Percentiles rank a stretch among this genome's conserved stretches.
phyloP scores from a whole-genome alignment of 768 basidiomycete species.

The Thelephora ganbajun region DNA sequence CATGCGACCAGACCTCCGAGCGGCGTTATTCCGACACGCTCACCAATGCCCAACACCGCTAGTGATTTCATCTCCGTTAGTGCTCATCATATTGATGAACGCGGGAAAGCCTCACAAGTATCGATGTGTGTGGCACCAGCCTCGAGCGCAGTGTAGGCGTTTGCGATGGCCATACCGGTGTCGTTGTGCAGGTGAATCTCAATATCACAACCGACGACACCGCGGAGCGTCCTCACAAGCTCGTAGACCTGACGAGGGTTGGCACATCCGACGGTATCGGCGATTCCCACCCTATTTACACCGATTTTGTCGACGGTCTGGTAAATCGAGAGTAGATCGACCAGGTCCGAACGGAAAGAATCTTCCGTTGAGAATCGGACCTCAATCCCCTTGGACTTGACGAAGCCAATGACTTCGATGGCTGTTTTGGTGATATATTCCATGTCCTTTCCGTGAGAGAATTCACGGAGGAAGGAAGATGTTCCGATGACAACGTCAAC shows the following conservation, averaged over 20 bases:
- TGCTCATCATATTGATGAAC: slow-evolving; percentile 2
- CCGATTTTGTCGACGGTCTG: slow-evolving; percentile 99
- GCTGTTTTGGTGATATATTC: slow-evolving; percentile 98
- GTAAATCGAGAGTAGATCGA: slow-evolving; percentile 97
- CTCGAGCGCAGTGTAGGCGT: slow-evolving; percentile 95
- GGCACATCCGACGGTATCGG: slow-evolving; percentile 97
- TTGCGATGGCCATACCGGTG: slow-evolving; percentile 97
- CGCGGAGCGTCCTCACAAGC: slow-evolving; percentile 87
- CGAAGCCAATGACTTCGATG: slow-evolving; percentile 96
- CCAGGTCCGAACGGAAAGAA: slow-evolving; percentile 98
- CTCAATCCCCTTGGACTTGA: slow-evolving; percentile 99
- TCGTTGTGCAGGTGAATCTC: slow-evolving; percentile 98
- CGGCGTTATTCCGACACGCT: slow-evolving; percentile 97
- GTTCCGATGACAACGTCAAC: slow-evolving; percentile 99
- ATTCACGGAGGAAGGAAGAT: slow-evolving; percentile 96
- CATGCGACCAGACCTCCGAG: slow-evolving; percentile 95
- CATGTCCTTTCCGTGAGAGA: slow-evolving; percentile 99
- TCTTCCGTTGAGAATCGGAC: slow-evolving; percentile 99
- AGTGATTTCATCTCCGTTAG: slow-evolving; percentile 4
- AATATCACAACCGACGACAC: slow-evolving; percentile 95
- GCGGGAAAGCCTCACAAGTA: slow-evolving; percentile 47
- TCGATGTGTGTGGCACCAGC: slow-evolving; percentile 99
- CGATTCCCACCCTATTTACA: slow-evolving; percentile 96
- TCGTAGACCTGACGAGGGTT: slow-evolving; percentile 99
- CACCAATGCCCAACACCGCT: slow-evolving; percentile 96